phyloP scores from a whole-genome alignment of 2,329 filamentous ascomycete species.

The Plectosphaerella plurivora region DNA sequence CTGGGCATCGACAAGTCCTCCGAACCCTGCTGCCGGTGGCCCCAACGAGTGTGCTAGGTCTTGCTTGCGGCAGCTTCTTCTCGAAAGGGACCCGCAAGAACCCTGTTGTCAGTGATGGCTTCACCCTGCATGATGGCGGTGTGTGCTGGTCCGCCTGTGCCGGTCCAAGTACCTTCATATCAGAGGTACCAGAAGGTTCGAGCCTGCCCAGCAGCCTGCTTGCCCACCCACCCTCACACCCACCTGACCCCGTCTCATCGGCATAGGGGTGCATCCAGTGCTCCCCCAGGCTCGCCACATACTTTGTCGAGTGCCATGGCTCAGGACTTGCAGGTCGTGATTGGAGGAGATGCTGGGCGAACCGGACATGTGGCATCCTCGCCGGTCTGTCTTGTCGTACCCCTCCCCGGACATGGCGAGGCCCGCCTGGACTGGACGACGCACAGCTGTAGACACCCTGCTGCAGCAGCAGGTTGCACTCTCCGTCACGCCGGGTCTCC shows the following conservation, averaged over 20 bases:
- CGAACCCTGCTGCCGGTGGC: neutral
- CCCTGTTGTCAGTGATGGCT: neutral
- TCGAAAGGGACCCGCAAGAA: neutral
- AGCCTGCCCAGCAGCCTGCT: neutral
- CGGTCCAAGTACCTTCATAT: neutral
- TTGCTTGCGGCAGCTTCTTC: neutral
- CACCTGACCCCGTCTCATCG: neutral
- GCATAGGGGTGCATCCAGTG: neutral
- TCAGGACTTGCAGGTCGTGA: no score
- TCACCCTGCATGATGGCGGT: constrained; percentile 1
- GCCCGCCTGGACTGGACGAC: no score
- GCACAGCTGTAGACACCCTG: no score
- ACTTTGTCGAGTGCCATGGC: no score
- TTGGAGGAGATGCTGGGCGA: no score
- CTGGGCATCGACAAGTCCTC: neutral
- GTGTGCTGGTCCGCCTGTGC: neutral
- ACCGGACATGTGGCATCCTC: no score
- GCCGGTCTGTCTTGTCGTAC: no score
- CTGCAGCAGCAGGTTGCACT: no score
- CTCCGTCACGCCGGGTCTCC: no score
- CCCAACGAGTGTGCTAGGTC: neutral
- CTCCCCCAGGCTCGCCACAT: no score
- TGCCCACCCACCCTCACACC: neutral
- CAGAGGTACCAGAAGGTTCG: neutral
- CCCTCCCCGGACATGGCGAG: no score